Evolutionary conservation across 345 rosid species (phyloP).

Genomic region (Eucalyptus sp.): DNA sequence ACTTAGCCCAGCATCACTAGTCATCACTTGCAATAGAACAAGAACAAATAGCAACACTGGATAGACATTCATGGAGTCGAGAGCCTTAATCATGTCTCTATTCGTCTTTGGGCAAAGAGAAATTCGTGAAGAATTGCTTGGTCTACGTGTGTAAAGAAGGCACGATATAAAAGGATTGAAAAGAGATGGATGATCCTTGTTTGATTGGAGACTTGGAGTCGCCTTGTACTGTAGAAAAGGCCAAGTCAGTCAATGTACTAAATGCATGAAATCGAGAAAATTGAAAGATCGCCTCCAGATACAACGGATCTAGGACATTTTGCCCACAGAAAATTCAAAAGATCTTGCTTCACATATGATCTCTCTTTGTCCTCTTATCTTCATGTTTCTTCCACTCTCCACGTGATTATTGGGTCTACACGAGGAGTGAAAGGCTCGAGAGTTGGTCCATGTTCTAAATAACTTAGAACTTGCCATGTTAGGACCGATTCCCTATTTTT

Average conservation of each 20-base stretch:
- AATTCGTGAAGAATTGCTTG: background rate
- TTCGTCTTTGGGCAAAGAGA: background rate
- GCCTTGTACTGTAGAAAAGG: background rate
- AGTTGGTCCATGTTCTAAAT: rapidly evolving
- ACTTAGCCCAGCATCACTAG: rapidly evolving
- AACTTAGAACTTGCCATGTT: too few species aligned
- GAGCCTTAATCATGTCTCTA: background rate
- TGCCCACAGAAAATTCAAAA: rapidly evolving
- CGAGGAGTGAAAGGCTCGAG: rapidly evolving
- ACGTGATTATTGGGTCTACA: background rate
- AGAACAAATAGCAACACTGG: background rate
- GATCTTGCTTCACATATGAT: background rate
- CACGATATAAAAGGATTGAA: background rate
- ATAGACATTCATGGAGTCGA: rapidly evolving
- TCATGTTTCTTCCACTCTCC: rapidly evolving
- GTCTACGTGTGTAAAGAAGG: background rate
- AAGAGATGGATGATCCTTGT: background rate
- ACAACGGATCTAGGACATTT: rapidly evolving
- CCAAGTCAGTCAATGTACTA: background rate
- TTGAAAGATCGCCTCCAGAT: background rate
- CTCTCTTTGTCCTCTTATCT: background rate
- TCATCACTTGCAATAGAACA: rapidly evolving
- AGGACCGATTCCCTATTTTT: rapidly evolving
- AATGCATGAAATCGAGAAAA: background rate
- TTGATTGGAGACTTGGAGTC: background rate